Evolutionary conservation across 2,329 filamentous ascomycete species (phyloP).

Genomic region (Ramichloridium luteum): DNA sequence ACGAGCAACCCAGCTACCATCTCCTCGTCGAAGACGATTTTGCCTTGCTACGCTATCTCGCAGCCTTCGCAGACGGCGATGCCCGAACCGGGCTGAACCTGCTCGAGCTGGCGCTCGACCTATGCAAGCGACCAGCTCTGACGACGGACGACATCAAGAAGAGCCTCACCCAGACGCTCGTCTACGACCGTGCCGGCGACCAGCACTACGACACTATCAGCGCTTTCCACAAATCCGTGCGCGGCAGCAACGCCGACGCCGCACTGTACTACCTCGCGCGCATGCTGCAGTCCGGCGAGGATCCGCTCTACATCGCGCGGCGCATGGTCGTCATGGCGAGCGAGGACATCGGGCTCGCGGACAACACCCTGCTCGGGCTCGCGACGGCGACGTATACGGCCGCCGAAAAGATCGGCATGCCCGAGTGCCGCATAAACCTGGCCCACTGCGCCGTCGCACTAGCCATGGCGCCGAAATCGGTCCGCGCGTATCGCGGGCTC

Average conservation of each 20-base stretch:
- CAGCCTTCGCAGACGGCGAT: constrained; percentile 81
- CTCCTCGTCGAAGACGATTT: constrained; percentile 56
- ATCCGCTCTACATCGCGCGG: constrained; percentile 81
- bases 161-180: constrained; percentile 76
- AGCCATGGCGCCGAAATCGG: constrained; percentile 71
- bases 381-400: constrained; percentile 80
- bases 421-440: constrained; percentile 84
- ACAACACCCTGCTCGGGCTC: constrained; percentile 69
- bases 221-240: constrained; percentile 90
- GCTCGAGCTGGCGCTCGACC: constrained; percentile 73
- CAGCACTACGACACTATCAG: constrained; percentile 97
- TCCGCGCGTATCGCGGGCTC: constrained; percentile 69
- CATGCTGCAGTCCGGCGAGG: constrained; percentile 92
- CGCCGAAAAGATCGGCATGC: constrained; percentile 86
- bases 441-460: constrained; percentile 79
- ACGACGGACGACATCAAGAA: constrained; percentile 69
- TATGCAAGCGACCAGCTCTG: constrained; percentile 50
- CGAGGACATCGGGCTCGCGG: constrained; percentile 84
- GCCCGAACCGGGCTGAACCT: constrained; percentile 87
- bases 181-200: constrained; percentile 90
- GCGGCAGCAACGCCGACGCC: constrained; percentile 76
- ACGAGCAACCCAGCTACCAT: constrained; percentile 18
- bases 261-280: constrained; percentile 87
- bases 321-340: constrained; percentile 90
- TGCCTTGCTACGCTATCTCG: constrained; percentile 61